Evolutionary conservation across 495 filamentous ascomycete genomes (phyloP).

Genomic region (Neurospora pannonica): DNA sequence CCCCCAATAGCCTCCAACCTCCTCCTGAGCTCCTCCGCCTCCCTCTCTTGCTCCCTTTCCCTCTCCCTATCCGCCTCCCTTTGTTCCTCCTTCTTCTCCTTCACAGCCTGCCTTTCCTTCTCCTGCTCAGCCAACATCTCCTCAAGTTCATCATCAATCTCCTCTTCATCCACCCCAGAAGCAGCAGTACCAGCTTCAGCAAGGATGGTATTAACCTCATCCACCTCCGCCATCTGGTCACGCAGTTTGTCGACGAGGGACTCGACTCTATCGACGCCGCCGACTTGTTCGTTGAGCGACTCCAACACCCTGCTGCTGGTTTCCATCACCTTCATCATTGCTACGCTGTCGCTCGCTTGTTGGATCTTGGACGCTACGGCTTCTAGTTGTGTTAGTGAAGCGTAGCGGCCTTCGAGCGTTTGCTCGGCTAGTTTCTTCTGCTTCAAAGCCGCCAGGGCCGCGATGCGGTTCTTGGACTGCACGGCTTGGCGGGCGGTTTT

Average conservation of each 20-base stretch:
- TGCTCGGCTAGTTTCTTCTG: slow-evolving; percentile 72
- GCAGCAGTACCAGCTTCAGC: too few relatives aligned
- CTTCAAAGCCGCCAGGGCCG: slow-evolving; percentile 67
- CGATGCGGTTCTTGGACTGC: slow-evolving; percentile 52
- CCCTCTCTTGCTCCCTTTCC: slow-evolving; percentile 20
- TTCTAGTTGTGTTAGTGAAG: slow-evolving; percentile 63
- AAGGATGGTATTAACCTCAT: slow-evolving; percentile 72
- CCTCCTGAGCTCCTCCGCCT: slow-evolving; percentile 24
- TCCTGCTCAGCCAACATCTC: slow-evolving; percentile 57
- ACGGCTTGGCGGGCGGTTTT: slow-evolving; percentile 59
- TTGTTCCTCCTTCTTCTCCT: slow-evolving; percentile 15
- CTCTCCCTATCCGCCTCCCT: slow-evolving; percentile 9
- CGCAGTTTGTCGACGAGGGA: slow-evolving; percentile 61
- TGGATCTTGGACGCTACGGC: slow-evolving; percentile 71
- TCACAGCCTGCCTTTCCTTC: slow-evolving; percentile 36
- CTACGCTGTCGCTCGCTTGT: slow-evolving; percentile 73
- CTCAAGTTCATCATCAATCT: slow-evolving; percentile 83
- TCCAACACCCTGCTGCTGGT: slow-evolving; percentile 60
- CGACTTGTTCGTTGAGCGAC: slow-evolving; percentile 64
- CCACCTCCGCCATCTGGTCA: slow-evolving; percentile 72
- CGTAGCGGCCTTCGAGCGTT: slow-evolving; percentile 56
- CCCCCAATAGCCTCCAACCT: slow-evolving; percentile 32
- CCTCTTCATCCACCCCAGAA: slow-evolving; percentile 74
- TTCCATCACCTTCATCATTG: slow-evolving; percentile 72
- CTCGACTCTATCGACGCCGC: slow-evolving; percentile 67